Percentiles rank a stretch among this genome's conserved stretches.
Conservation (phyloP, 2,329 filamentous ascomycete genomes). For the Fusarium fracticaudum region DNA sequence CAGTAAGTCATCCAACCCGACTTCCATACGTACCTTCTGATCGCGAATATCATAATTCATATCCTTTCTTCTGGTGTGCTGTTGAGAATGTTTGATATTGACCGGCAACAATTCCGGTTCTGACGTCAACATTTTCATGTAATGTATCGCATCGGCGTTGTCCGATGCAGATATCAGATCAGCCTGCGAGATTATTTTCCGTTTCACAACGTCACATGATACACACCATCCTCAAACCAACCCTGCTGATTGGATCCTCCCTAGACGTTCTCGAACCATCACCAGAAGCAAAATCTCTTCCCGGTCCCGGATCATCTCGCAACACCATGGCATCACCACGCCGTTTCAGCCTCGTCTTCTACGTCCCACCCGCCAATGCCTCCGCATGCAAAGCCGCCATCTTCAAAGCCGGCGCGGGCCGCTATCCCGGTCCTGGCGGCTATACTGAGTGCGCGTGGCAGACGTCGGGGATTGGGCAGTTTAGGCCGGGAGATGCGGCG, state of each 20-base stretch:
- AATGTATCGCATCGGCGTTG: neutral
- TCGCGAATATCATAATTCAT: too few species aligned
- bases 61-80: neutral
- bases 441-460: slow-evolving; percentile 66
- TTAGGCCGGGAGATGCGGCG: slow-evolving; percentile 68
- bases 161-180: slow-evolving; percentile 24
- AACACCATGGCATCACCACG: slow-evolving; percentile 25
- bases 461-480: slow-evolving; percentile 68
- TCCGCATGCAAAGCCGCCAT: slow-evolving; percentile 64
- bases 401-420: slow-evolving; percentile 67
- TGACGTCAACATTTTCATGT: neutral
- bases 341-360: slow-evolving; percentile 58
- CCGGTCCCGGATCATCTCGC: slow-evolving; percentile 17
- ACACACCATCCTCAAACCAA: neutral
- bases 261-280: slow-evolving; percentile 7
- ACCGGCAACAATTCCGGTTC: neutral
- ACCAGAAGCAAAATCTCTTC: neutral
- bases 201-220: slow-evolving; percentile 24
- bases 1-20: too few species aligned
- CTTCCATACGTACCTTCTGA: too few species aligned
- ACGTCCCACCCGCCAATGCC: slow-evolving; percentile 56
- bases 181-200: slow-evolving; percentile 1
- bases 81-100: too few species aligned
- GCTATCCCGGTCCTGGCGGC: slow-evolving; percentile 59
- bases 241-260: neutral